Conservation (phyloP, 768 basidiomycete species). For the Tulasnella sp. region DNA sequence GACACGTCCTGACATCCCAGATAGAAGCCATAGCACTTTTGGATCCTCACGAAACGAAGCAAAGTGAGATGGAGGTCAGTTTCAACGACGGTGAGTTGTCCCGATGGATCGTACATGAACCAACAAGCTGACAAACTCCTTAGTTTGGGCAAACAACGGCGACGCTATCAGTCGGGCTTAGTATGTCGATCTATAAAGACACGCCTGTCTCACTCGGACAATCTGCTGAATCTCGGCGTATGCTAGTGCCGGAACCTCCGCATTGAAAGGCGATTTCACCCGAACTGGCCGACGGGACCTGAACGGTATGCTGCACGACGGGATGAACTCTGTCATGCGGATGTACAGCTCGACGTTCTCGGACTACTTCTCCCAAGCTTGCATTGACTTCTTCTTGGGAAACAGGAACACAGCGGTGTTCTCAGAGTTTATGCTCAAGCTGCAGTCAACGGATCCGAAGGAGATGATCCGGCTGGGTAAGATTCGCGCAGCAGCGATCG, state of each 20-base stretch:
- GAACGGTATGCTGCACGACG: constrained; percentile 85
- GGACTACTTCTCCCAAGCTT: constrained; percentile 96
- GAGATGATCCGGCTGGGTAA: constrained; percentile 80
- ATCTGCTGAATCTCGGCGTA: constrained; percentile 21
- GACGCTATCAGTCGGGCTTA: constrained; percentile 87
- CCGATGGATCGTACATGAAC: not conserved
- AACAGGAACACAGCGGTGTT: constrained; percentile 81
- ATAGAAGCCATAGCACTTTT: constrained; percentile 60
- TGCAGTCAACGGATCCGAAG: constrained; percentile 85
- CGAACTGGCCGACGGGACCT: constrained; percentile 93
- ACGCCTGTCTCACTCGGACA: constrained; percentile 14
- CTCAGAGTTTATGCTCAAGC: constrained; percentile 80
- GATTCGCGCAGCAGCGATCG: constrained; percentile 85
- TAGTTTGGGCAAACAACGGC: constrained; percentile 97
- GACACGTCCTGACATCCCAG: constrained; percentile 67
- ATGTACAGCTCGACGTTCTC: constrained; percentile 83
- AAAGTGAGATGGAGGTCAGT: constrained; percentile 50
- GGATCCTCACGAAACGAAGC: constrained; percentile 38
- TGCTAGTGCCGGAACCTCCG: constrained; percentile 88
- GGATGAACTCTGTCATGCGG: constrained; percentile 85
- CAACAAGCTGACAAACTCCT: not conserved
- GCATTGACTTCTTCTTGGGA: constrained; percentile 86
- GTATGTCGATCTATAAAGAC: constrained; percentile 36
- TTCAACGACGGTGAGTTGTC: constrained; percentile 60
- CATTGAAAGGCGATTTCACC: constrained; percentile 63